Base-by-base conservation (phyloP, 768 basidiomycete species). In the Rhizopogon vulgaris region DNA sequence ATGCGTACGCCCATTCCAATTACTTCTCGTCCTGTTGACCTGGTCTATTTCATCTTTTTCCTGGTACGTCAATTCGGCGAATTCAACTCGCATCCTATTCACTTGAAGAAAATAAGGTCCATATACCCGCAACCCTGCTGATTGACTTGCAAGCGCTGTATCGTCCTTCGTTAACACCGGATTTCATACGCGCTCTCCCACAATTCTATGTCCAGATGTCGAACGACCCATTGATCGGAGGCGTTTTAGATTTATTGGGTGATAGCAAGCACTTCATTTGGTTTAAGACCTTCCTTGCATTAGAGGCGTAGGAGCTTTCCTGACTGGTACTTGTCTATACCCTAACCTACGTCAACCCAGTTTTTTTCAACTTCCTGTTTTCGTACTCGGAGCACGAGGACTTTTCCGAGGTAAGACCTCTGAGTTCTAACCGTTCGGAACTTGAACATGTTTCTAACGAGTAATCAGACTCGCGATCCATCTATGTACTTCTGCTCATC, bases 331-430 rank as follows among this genome's bases (percentile, higher is more conserved):
- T 37, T 18, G 10, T 34, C 8, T 22, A 18, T 25, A 9, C 30
- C n/a, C 24, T 49, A 38, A 52, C 39, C n/a, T 41, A 22, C 12
- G 12, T 28, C 0, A 32, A 48, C 49, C 15, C 41, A 85, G 84
- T 14, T 55, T 80, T 45, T 85, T 87, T 64, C 90, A 92, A 62
- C 67, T 91, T 0, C 92, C 92, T 0, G 76, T 84, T 0, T 92
- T 92, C 62, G 58, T 90, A 40, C 52, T 92, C n/a, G 87, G 85
- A 11, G 74, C 79, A 41, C 69, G 70, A 12, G 82, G 77, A 0
- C 70, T 88, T 11, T 84, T 77, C 74, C 74, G 70, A 59, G 78
- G 87, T 78, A 65, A 28, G 22, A 25, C 39, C 24, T 2, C 17
- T 25, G 2, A 7, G 6, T n/a, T 51, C 4, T 52, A 24, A 37